Conservation (phyloP, 371 early-diverging fungal genomes). For the Syncephalastrum monosporum region DNA sequence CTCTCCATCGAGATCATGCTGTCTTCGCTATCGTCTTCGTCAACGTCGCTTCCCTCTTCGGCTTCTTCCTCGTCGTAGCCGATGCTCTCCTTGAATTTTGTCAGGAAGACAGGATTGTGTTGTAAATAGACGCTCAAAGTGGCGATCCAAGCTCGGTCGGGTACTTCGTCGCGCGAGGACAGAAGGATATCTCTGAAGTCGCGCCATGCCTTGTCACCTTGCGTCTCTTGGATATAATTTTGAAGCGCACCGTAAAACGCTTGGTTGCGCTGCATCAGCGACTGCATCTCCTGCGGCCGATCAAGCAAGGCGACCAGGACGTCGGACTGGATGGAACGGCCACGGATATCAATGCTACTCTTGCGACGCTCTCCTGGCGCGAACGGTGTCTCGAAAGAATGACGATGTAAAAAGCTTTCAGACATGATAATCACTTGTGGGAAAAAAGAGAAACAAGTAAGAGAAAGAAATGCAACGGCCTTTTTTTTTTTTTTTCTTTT, state of each 20-base stretch:
- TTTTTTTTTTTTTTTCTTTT: not conserved
- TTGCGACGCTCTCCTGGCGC: slow-evolving; percentile 7
- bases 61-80: slow-evolving; percentile 35
- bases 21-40: slow-evolving; percentile 7
- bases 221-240: slow-evolving; percentile 38
- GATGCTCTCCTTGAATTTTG: slow-evolving; percentile 44
- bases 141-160: slow-evolving; percentile 40
- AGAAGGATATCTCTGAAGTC: slow-evolving; percentile 36
- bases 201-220: slow-evolving; percentile 36
- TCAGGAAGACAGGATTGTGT: slow-evolving; percentile 42
- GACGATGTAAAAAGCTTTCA: no score
- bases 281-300: slow-evolving; percentile 36
- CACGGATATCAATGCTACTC: slow-evolving; percentile 31
- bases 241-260: slow-evolving; percentile 35
- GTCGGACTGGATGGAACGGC: slow-evolving; percentile 29
- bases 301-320: slow-evolving; percentile 43
- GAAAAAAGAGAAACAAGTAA: no score
- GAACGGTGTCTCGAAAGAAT: no score
- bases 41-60: slow-evolving; percentile 15
- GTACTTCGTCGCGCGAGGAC: slow-evolving; percentile 36
- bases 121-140: slow-evolving; percentile 33
- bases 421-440: no score
- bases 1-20: not conserved
- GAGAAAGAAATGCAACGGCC: no score
- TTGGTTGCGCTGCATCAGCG: slow-evolving; percentile 25